phyloP scores from a whole-genome alignment of 306 rosid species.

The Quercus mongolica region DNA sequence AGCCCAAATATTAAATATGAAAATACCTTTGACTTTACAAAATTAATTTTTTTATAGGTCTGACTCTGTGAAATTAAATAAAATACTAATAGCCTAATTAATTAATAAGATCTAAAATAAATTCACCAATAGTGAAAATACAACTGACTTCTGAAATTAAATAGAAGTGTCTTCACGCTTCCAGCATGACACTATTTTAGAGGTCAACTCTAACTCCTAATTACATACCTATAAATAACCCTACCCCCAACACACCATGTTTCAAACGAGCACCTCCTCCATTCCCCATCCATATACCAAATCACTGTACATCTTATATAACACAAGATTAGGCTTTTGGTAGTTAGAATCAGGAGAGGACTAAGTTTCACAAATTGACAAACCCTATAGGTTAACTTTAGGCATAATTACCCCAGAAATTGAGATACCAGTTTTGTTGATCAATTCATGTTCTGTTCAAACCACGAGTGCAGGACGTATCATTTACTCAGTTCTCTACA shows the following conservation, averaged over 20 bases:
- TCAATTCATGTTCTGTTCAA: background rate
- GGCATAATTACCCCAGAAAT: background rate
- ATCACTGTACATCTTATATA: background rate
- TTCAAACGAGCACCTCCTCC: background rate
- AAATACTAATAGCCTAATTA: no score
- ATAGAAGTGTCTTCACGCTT: no score
- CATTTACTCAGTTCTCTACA: background rate
- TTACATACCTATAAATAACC: background rate
- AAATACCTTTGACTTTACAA: no score
- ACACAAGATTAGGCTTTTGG: background rate
- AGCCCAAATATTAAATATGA: no score
- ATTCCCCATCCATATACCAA: background rate
- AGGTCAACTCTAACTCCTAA: background rate
- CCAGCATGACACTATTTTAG: no score
- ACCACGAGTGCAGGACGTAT: background rate
- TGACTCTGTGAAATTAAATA: no score
- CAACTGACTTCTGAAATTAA: no score
- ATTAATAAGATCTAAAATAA: no score
- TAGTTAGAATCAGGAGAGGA: background rate
- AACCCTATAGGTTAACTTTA: no score
- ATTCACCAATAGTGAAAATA: no score
- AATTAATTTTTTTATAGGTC: no score
- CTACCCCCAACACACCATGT: background rate
- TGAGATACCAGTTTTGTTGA: background rate
- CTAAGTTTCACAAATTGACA: background rate